Evolutionary conservation across 805 yeast genomes (phyloP).

Genomic region (Metschnikowia koreensis): DNA sequence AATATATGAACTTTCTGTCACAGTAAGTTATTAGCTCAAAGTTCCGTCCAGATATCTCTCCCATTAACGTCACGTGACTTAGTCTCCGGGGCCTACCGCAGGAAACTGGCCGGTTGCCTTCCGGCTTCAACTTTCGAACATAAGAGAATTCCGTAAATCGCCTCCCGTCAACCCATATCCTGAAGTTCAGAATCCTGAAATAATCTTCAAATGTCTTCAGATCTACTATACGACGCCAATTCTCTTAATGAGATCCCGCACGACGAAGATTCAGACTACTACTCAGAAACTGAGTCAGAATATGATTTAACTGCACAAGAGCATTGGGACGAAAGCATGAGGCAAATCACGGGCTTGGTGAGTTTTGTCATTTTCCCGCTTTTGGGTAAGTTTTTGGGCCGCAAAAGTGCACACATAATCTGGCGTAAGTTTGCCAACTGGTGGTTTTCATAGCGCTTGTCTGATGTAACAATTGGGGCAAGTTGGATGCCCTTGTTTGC

Average conservation of each 20-base stretch:
- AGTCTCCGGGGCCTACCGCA: too few relatives aligned
- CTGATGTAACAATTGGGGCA: not conserved
- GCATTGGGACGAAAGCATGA: constrained; percentile 71
- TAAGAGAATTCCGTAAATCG: too few relatives aligned
- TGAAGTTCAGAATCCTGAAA: too few relatives aligned
- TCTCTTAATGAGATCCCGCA: not conserved
- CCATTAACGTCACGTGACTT: too few relatives aligned
- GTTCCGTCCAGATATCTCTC: too few relatives aligned
- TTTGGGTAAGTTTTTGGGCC: constrained; percentile 65
- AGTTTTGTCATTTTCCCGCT: constrained; percentile 63
- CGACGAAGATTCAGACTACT: constrained; percentile 11
- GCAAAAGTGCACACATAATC: constrained; percentile 40
- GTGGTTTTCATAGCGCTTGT: constrained; percentile 22
- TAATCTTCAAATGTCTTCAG: constrained; percentile 7
- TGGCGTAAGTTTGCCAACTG: constrained; percentile 39
- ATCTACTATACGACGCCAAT: constrained; percentile 5
- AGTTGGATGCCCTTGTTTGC: not conserved
- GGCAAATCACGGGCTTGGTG: constrained; percentile 56
- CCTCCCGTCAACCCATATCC: too few relatives aligned
- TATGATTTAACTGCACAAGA: constrained; percentile 51
- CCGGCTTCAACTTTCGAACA: too few relatives aligned
- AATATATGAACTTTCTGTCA: too few relatives aligned
- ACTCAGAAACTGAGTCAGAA: constrained; percentile 17
- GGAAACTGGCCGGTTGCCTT: too few relatives aligned
- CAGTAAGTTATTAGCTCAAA: too few relatives aligned